Evolutionary conservation across 164 flowering plant genomes (phyloP).

Genomic region (Buxus sempervirens): DNA sequence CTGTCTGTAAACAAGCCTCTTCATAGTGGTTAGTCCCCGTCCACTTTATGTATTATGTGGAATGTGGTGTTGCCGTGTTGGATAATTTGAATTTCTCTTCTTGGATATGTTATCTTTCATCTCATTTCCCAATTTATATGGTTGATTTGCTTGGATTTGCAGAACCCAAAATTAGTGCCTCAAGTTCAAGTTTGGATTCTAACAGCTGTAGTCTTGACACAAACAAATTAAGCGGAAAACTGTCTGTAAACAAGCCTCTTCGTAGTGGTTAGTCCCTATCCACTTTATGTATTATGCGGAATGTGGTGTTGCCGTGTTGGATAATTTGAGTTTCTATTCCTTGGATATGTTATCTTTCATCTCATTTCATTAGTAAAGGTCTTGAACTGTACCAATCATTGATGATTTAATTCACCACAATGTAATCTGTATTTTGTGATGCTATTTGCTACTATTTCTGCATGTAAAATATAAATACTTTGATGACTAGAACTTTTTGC

Average conservation of each 20-base stretch:
- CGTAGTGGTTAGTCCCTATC: slow-evolving; percentile 50
- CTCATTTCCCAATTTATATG: too few relatives aligned
- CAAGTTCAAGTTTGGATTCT: slow-evolving; percentile 13
- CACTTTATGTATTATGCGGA: neutral
- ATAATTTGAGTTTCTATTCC: too few relatives aligned
- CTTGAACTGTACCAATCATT: neutral
- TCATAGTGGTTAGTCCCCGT: slow-evolving; percentile 50
- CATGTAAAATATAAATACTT: too few relatives aligned
- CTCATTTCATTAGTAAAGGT: neutral
- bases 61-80: too few relatives aligned
- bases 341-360: neutral
- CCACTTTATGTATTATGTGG: neutral
- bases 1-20: slow-evolving; percentile 29
- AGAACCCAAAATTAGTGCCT: slow-evolving; percentile 21
- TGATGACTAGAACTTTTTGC: too few relatives aligned
- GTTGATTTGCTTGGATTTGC: slow-evolving; percentile 13
- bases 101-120: neutral
- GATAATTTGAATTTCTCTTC: too few relatives aligned
- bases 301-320: neutral
- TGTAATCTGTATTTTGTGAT: neutral
- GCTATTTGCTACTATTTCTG: neutral
- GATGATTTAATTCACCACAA: neutral
- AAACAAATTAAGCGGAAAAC: slow-evolving; percentile 18
- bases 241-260: slow-evolving; percentile 29
- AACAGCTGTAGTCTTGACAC: slow-evolving; percentile 21